Base-by-base conservation (phyloP, 768 basidiomycete genomes). In the Pseudohyphozyma bogoriensis region DNA sequence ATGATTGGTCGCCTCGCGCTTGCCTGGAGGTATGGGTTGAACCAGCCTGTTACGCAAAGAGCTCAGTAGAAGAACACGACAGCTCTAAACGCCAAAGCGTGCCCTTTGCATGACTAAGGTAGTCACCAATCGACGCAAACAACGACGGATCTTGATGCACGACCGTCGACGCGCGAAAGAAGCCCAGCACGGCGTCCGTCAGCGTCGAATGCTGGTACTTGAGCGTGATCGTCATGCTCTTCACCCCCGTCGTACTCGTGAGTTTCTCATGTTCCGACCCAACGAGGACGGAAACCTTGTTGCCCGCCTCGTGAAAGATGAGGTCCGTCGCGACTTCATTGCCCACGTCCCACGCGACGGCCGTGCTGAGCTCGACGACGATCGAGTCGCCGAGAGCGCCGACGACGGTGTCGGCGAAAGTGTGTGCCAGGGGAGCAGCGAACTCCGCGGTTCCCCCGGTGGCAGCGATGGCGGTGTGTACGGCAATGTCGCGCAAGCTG, bases 81-180 rank as follows among this genome's bases (percentile, higher is more conserved):
- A 15, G 15, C 18, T 49, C 29, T 15, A 49, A 28, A 13, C 29
- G 47, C 28, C 15, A 4, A 31, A 49, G 32, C 47, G 29, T 31
- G 10, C 47, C 47, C 29, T 49, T 49, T 16, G 12, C 15, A 31
- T 3, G 74, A 4, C 81, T 77, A 46, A 84, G 73, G 58, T 83
- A 84, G 55, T 83, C 82, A 66, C 79, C 83, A 24, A 85, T 80
- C 11, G 76, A 74, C 39, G 83, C 73, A 64, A 84, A 84, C 20
- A 84, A 72, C 6, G 81, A 81, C n/a, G 72, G 65, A 66, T 83
- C 82, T 57, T 80, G 82, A 69, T 84, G 82, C 32, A 81, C 60
- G 28, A 49, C 29, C 15, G 4, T 16, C 29, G 83, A 81, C 60
- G 81, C 80, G 36, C 83, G 76, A 68, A 79, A 84, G 72, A 82